Evolutionary conservation across 352 stramenopile species (phyloP).

Genomic region (Thraustotheca clavata): DNA sequence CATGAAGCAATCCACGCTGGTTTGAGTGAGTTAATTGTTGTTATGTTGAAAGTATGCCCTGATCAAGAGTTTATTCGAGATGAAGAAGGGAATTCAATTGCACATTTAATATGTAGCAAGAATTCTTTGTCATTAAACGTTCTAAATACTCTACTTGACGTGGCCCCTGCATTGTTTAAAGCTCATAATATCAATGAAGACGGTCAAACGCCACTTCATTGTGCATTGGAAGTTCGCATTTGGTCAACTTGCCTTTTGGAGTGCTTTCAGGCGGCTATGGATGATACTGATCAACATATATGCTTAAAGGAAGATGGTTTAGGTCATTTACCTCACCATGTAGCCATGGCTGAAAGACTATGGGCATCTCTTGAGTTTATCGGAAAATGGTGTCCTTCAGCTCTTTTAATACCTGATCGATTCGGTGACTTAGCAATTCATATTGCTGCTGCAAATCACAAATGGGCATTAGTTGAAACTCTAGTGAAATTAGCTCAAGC

Average conservation of each 20-base stretch:
- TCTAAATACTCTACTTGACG: not conserved
- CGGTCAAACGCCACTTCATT: constrained; percentile 4
- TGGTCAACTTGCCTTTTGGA: not conserved
- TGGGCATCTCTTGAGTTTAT: not conserved
- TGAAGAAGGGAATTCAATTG: constrained; percentile 15
- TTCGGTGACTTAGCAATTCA: constrained; percentile 8
- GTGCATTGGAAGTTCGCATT: not conserved
- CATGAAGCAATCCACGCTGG: not conserved
- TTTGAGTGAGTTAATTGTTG: not conserved
- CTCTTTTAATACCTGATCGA: not conserved
- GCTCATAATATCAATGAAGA: not conserved
- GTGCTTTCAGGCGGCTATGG: not conserved
- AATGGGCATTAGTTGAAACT: not conserved
- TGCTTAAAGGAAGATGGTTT: not conserved
- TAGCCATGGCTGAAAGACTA: not conserved
- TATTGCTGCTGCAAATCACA: not conserved
- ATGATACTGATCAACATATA: not conserved
- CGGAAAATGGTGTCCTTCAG: not conserved
- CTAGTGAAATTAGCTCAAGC: not conserved
- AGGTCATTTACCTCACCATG: constrained; percentile 3
- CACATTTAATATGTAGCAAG: not conserved
- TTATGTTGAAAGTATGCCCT: not conserved
- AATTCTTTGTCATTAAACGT: not conserved
- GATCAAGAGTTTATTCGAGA: not conserved
- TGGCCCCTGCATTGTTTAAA: not conserved